Percentiles rank a stretch among this genome's conserved stretches.
Conservation (phyloP, 352 stramenopile species). For the Globisporangium rhizosaccharum region DNA sequence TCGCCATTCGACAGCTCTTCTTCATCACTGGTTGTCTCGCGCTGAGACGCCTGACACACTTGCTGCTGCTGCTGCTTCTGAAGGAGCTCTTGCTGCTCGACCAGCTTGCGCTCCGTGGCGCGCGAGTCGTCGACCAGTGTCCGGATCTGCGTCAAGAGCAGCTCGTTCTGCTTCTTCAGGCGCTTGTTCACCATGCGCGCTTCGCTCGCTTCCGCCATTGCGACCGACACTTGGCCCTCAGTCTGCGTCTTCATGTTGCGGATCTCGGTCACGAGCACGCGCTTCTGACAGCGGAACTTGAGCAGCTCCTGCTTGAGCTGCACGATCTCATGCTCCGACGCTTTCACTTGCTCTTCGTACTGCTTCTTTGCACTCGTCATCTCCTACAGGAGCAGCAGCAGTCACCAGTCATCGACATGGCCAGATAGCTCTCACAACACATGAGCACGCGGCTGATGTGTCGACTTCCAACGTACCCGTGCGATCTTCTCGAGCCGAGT, state of each 20-base stretch:
- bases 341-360: slow-evolving; percentile 64
- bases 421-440: no score
- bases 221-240: slow-evolving; percentile 71
- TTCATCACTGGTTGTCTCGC: neutral
- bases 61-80: slow-evolving; percentile 15
- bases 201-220: slow-evolving; percentile 77
- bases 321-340: slow-evolving; percentile 39
- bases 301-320: slow-evolving; percentile 67
- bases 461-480: slow-evolving; percentile 17
- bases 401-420: neutral
- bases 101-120: slow-evolving; percentile 36
- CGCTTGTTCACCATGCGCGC: slow-evolving; percentile 84
- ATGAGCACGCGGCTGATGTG: no score
- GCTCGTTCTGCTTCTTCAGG: slow-evolving; percentile 79
- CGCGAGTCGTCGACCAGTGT: slow-evolving; percentile 61
- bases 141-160: slow-evolving; percentile 73
- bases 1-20: slow-evolving; percentile 2
- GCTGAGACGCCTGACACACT: slow-evolving; percentile 12
- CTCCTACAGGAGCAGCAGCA: slow-evolving; percentile 25
- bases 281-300: slow-evolving; percentile 74
- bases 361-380: slow-evolving; percentile 62
- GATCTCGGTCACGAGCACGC: slow-evolving; percentile 71
- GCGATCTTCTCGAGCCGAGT: slow-evolving; percentile 71
- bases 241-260: slow-evolving; percentile 74
- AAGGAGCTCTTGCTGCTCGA: slow-evolving; percentile 25